Base-by-base conservation (phyloP, 1,284 basidiomycete species). In the Trametes pubescens region DNA sequence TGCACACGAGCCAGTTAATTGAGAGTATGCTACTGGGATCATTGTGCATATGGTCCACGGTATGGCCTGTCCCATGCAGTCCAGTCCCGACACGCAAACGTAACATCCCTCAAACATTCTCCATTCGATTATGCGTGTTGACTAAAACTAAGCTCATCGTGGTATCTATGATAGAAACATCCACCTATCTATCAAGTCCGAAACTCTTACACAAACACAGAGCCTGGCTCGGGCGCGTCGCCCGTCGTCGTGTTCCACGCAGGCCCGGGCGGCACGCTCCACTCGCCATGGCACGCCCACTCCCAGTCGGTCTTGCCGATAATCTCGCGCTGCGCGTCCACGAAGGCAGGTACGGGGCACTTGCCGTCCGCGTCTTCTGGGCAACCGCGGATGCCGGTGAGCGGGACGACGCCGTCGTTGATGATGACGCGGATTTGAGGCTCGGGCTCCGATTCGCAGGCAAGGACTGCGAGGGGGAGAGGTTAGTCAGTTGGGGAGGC, bases 351-450 rank as follows among this genome's bases (percentile, higher is more conserved):
- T 7, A 96, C 79, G 0, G 91, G 81, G 70, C 95, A 98, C 75
- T 96, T 84, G 13, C 95, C 95, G 64, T 96, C 87, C 49, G 84
- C 80, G 70, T 90, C 82, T 69, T 85, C 76, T 0, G 90, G 86
- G 69, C 94, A 96, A 1, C 91, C 92, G 24, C 82, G 79, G 71
- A 94, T 84, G 38, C 89, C 86, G 2, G 89, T 90, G 44, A 97
- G 82, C 1, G 96, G 94, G 1, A 88, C 83, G 1, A 96, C 92
- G 4, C 92, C 95, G 73, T 98, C 96, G 78, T 97, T 97, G 76
- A 95, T 85, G 72, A 93, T 85, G 59, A 92, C 81, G 6, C 93
- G 89, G 67, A 95, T 89, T 70, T 94, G 92, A 0, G 75, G 79
- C 32, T 82, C 83, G 1, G 84, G 80, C 7, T 76, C 64, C 1